phyloP scores from a whole-genome alignment of 768 basidiomycete species.

The Favolaschia claudopus region DNA sequence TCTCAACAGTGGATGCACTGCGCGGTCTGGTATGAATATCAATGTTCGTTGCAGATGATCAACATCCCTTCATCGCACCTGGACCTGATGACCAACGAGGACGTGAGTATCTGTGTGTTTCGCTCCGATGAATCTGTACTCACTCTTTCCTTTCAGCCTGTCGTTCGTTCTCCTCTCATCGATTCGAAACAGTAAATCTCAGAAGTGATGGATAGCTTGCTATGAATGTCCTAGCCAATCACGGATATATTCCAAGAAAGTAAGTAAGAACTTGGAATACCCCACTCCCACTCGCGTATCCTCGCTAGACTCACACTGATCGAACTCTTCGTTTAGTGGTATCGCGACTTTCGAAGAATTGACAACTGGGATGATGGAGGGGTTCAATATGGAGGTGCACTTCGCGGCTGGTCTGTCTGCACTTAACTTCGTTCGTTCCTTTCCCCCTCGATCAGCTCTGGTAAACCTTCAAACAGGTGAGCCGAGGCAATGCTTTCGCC shows the following conservation, averaged over 20 bases:
- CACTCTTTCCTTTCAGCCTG: slow-evolving; percentile 15
- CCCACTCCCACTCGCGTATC: too few species aligned
- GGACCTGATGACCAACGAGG: slow-evolving; percentile 20
- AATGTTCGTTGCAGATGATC: neutral
- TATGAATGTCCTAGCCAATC: slow-evolving; percentile 21
- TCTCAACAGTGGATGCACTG: too few species aligned
- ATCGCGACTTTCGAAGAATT: slow-evolving; percentile 21
- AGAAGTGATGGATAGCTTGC: slow-evolving; percentile 3
- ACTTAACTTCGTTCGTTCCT: slow-evolving; percentile 2
- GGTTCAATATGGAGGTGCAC: neutral
- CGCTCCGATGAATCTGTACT: neutral
- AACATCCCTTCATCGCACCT: slow-evolving; percentile 20
- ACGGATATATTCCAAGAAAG: slow-evolving; percentile 20
- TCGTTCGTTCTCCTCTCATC: slow-evolving; percentile 7
- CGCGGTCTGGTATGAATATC: too few species aligned
- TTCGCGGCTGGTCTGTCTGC: too few species aligned
- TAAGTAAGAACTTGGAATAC: too few species aligned
- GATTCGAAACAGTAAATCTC: neutral
- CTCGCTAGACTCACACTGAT: too few species aligned
- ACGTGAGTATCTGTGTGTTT: slow-evolving; percentile 3
- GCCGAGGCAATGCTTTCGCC: slow-evolving; percentile 18
- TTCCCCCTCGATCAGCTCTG: neutral
- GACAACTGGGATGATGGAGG: neutral
- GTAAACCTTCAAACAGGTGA: slow-evolving; percentile 7
- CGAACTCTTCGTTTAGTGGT: too few species aligned